Evolutionary conservation across 805 yeast species (phyloP).

Genomic region (Limtongia smithiae): DNA sequence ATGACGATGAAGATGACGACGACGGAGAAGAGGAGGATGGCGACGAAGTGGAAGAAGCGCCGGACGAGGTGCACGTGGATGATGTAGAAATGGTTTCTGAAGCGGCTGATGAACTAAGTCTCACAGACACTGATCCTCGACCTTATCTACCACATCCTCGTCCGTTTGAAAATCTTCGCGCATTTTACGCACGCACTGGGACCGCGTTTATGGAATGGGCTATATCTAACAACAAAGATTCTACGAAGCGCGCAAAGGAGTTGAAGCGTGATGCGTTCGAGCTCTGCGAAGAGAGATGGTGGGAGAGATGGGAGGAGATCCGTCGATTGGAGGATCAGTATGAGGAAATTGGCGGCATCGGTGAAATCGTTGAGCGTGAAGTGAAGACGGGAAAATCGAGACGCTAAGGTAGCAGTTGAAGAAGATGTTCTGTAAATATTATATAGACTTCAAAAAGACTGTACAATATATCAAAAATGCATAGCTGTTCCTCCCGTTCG

Average conservation of each 20-base stretch:
- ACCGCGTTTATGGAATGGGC: slow-evolving; percentile 88
- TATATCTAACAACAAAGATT: slow-evolving; percentile 42
- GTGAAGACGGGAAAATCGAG: slow-evolving; percentile 30
- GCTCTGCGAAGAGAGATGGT: slow-evolving; percentile 90
- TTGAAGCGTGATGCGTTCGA: slow-evolving; percentile 87
- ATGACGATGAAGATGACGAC: slow-evolving; percentile 68
- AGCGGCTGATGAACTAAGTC: slow-evolving; percentile 57
- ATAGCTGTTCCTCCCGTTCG: too few relatives aligned
- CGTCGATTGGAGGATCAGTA: slow-evolving; percentile 81
- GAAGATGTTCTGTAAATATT: not conserved
- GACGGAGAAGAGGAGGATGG: slow-evolving; percentile 49
- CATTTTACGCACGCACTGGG: slow-evolving; percentile 82
- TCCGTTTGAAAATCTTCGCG: slow-evolving; percentile 79
- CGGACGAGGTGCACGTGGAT: slow-evolving; percentile 41
- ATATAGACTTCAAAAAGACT: too few relatives aligned
- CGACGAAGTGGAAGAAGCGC: slow-evolving; percentile 42
- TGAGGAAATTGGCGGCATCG: slow-evolving; percentile 89
- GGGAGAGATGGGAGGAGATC: slow-evolving; percentile 96
- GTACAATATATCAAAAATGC: too few relatives aligned
- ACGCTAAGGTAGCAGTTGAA: slow-evolving; percentile 5
- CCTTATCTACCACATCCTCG: slow-evolving; percentile 98
- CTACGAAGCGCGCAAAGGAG: slow-evolving; percentile 84
- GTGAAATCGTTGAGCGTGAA: slow-evolving; percentile 78
- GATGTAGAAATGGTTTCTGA: slow-evolving; percentile 69
- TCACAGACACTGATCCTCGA: slow-evolving; percentile 67